Base-by-base conservation (phyloP, 176 grass and related monocot species). In the Dendrocalamus sinicus region DNA sequence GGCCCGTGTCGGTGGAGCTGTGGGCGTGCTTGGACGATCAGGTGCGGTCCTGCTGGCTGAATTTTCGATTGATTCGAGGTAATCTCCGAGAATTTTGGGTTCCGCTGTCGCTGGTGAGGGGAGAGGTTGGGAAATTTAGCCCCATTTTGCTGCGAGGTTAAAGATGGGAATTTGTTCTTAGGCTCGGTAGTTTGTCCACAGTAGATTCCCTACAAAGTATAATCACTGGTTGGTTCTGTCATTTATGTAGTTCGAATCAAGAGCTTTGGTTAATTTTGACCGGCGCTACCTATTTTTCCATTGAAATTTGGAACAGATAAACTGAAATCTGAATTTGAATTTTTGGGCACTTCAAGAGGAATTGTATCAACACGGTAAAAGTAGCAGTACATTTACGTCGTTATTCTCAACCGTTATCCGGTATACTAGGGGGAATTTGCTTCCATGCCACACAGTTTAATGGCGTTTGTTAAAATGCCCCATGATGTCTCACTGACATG, bases 11-110 rank as follows among this genome's bases (percentile, higher is more conserved):
- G n/a, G 24, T 58, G 59, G 64, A 74, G 16, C 60, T 67, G 13
- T 9, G 10, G 2, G 3, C 47, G 19, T 72, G 8, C 8, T 16
- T 48, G 67, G 13, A 2, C 50, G 73, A 72, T 78, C 64, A 5
- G 4, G 3, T 2, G 46, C 19, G 39, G 11, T 47, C 58, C 77
- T 65, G 58, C 50, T 8, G 50, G 24, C 40, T 47, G 10, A 24
- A 44, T 54, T 71, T 69, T 13, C 68, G 12, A 9, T 43, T 32
- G 30, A 2, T 30, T 73, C 19, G 7, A 89, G 87, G 81, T 89
- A 73, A 67, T 79, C 72, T 44, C n/a, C 45, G 3, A 17, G n/a
- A 55, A 83, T 46, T 50, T 41, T 14, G 3, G 8, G 28, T 72
- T 32, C 32, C 3, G 23, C 32, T 32, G 14, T n/a, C 45, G n/a